These are phyloP conservation scores for Fusarium lyarnte DNA, from an alignment of 2,329 filamentous ascomycete genomes.

Conservation along the genomic window DNA sequence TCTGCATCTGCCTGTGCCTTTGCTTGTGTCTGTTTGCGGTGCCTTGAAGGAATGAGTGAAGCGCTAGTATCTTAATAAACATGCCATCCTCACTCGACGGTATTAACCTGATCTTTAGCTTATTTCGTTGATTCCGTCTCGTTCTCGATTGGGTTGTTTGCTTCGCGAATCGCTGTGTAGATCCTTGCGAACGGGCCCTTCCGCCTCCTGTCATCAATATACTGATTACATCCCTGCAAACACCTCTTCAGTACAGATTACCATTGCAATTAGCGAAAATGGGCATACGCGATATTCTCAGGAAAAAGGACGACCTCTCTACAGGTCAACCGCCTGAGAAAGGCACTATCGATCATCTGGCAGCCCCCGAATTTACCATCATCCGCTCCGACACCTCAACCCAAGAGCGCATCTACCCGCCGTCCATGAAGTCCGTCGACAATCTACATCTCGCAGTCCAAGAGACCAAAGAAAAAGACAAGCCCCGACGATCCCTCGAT, in stretches of 20 bases:
- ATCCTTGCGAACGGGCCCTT: constrained; percentile 22
- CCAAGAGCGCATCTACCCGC: constrained; percentile 81
- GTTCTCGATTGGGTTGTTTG: constrained; percentile 1
- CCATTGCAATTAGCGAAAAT: constrained; percentile 46
- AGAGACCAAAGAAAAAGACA: constrained; percentile 45
- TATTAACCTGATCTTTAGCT: not conserved
- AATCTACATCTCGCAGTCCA: constrained; percentile 47
- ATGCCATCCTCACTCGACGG: not conserved
- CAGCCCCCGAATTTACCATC: constrained; percentile 78
- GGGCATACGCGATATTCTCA: constrained; percentile 63
- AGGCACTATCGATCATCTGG: constrained; percentile 50
- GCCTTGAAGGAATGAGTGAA: constrained; percentile 13
- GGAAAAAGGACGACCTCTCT: constrained; percentile 61
- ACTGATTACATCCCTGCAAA: constrained; percentile 1
- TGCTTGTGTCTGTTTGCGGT: constrained; percentile 29
- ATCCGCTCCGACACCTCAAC: constrained; percentile 84
- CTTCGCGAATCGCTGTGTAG: constrained; percentile 23
- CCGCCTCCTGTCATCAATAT: constrained; percentile 7
- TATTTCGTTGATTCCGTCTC: not conserved
- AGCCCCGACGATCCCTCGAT: constrained; percentile 56
- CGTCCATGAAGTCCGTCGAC: constrained; percentile 50
- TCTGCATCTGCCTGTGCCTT: not conserved
- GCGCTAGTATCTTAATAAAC: not conserved
- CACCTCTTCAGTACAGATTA: not conserved
- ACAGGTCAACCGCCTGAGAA: constrained; percentile 48